Conservation (phyloP, 140 eudicot species). For the Bidens hawaiensis region DNA sequence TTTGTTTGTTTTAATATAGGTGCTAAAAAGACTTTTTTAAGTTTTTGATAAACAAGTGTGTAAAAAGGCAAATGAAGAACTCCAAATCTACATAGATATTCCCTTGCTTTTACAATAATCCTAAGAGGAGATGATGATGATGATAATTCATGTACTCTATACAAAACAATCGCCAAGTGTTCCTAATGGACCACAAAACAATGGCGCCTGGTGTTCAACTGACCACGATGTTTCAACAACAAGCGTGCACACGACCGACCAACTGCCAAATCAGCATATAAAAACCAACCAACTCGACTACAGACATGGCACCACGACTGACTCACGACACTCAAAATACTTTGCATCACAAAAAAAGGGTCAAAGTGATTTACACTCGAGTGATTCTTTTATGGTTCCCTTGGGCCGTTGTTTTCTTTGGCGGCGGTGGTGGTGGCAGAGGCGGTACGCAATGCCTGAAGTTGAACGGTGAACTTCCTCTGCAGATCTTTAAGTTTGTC, state of each 20-base stretch:
- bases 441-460: conserved; percentile 46
- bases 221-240: conserved; percentile 14
- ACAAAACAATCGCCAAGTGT: conserved; percentile 47
- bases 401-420: conserved; percentile 22
- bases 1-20: too few species aligned
- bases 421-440: conserved; percentile 16
- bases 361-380: conserved; percentile 23
- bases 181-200: conserved; percentile 43
- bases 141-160: conserved; percentile 27
- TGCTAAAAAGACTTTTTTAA: too few species aligned
- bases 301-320: conserved; percentile 13
- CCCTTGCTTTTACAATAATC: conserved; percentile 4
- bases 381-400: conserved; percentile 15
- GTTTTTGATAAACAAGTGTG: not conserved
- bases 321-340: conserved; percentile 5
- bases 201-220: conserved; percentile 13
- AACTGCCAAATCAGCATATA: conserved; percentile 15
- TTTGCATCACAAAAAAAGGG: conserved; percentile 16
- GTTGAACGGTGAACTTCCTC: conserved; percentile 46
- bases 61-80: conserved; percentile 5
- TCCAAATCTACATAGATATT: conserved; percentile 23
- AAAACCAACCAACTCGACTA: conserved; percentile 29
- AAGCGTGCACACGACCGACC: not conserved
- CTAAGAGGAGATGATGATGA: too few species aligned
- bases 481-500: conserved; percentile 80